These are phyloP conservation scores for Rhizopogon sp. DNA, from an alignment of 768 basidiomycete species.

Conservation along the genomic window DNA sequence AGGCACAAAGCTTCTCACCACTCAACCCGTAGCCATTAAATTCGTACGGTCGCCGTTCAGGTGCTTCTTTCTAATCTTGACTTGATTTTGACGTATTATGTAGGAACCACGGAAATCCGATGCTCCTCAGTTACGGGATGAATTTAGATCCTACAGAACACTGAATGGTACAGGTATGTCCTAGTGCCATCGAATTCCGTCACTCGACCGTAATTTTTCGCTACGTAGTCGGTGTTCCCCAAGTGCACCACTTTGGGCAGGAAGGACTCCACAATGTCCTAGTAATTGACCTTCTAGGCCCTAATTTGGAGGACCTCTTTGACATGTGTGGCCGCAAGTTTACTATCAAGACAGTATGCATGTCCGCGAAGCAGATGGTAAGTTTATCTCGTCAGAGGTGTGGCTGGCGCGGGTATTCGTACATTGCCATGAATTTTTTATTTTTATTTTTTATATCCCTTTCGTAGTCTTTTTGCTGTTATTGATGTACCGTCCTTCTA, in stretches of 20 bases:
- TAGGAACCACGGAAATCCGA: constrained; percentile 96
- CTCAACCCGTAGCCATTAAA: constrained; percentile 92
- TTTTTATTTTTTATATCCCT: background rate
- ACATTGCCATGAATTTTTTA: background rate
- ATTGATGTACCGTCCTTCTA: constrained; percentile 27
- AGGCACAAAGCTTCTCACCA: constrained; percentile 86
- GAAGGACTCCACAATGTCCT: constrained; percentile 97
- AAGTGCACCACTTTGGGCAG: constrained; percentile 98
- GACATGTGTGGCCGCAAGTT: constrained; percentile 99
- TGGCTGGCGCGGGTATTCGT: background rate
- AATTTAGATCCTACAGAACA: constrained; percentile 96
- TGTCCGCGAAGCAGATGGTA: constrained; percentile 99
- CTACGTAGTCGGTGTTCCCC: constrained; percentile 85
- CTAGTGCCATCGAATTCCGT: constrained; percentile 7
- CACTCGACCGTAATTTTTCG: constrained; percentile 6
- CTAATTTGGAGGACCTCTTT: constrained; percentile 95
- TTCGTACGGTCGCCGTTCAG: constrained; percentile 56
- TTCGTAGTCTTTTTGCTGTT: constrained; percentile 3
- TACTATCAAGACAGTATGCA: constrained; percentile 95
- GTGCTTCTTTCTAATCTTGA: background rate
- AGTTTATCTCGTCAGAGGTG: constrained; percentile 18
- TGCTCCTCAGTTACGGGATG: constrained; percentile 95
- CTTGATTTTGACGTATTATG: constrained; percentile 8
- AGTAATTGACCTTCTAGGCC: constrained; percentile 93
- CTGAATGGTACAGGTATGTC: constrained; percentile 81